Base-by-base conservation (phyloP, 768 basidiomycete genomes). In the Boletus fagicola region DNA sequence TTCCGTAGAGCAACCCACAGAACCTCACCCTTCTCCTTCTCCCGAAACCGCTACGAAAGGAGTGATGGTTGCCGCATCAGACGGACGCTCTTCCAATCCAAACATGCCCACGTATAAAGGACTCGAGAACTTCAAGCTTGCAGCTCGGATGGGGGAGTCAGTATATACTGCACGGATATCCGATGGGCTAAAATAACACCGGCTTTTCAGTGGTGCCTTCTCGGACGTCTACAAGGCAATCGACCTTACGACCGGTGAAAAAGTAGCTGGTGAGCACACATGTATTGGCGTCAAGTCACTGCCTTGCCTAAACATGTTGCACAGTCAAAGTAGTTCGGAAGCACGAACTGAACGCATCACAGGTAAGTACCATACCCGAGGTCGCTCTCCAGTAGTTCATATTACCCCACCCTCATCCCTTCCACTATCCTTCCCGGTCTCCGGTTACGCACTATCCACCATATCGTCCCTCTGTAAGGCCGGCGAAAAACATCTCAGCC, bases 221-320 rank as follows among this genome's bases (percentile, higher is more conserved):
- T 98, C 95, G n/a, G 93, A 97, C 69, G 96, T 99, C 10, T 99
- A 96, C 81, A 92, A 91, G 70, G 96, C 94, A 15, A 65, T 88
- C 53, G 90, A 98, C 70, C 78, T 83, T 48, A 76, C 79, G 38
- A 87, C 86, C 12, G 86, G 86, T 42, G 81, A 86, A 66, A 88
- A 86, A 72, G 88, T 94, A 44, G 95, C 95, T 62, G 88, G 94
- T 88, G 70, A 63, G 81, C 35, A 45, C 39, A 49, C 38, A 11
- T 13, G 8, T 2, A 16, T 36, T 7, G 10, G 10, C 22, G 2
- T 35, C 39, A 12, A n/a, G 43, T 51, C 15, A 10, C 43, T 10
- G 28, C 3, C 31, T 53, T 59, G 44, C 53, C 30, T 57, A 33
- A 65, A 60, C 20, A 48, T 48, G 63, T 59, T 60, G 59, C 59